A percentile compares a stretch with the other conserved stretches of the same genome.
Conservation (phyloP, 2,329 filamentous ascomycete genomes). For the Plectosphaerella plurivora region DNA sequence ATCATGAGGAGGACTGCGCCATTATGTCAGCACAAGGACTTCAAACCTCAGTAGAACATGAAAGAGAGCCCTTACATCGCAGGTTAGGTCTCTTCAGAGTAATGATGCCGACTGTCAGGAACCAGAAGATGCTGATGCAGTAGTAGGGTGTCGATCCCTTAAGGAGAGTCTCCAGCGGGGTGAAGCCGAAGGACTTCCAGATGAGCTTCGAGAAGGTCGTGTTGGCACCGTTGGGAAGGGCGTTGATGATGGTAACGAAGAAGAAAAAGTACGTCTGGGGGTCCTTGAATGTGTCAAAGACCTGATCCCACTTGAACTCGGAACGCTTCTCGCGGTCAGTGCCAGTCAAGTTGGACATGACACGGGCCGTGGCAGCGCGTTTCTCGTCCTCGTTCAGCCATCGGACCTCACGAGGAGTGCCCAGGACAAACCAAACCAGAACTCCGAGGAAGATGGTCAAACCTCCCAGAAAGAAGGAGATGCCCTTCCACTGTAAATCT, state of each 20-base stretch:
- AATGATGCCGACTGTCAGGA: constrained; percentile 16
- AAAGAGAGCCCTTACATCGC: constrained; percentile 15
- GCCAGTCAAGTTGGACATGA: constrained; percentile 21
- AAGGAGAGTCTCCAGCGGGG: constrained; percentile 21
- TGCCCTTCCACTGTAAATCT: constrained; percentile 16
- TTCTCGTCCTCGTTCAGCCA: constrained; percentile 25
- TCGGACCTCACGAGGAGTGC: constrained; percentile 23
- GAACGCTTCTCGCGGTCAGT: constrained; percentile 18
- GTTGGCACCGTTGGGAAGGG: constrained; percentile 25
- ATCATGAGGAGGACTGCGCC: constrained; percentile 20
- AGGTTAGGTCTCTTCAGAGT: constrained; percentile 20
- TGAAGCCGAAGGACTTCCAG: constrained; percentile 26
- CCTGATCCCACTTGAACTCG: constrained; percentile 22
- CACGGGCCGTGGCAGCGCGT: constrained; percentile 19
- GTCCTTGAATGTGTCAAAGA: constrained; percentile 15
- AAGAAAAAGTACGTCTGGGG: constrained; percentile 29
- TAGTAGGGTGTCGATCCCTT: constrained; percentile 25
- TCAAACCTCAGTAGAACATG: too few relatives aligned
- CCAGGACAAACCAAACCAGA: constrained; percentile 21
- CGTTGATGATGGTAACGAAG: constrained; percentile 25
- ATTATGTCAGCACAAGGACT: background rate
- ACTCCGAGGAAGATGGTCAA: constrained; percentile 18
- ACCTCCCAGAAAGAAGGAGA: constrained; percentile 21
- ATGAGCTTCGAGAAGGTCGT: constrained; percentile 26
- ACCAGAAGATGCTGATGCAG: constrained; percentile 20